Conservation (phyloP, 768 basidiomycete genomes). For the Lactarius deliciosus region DNA sequence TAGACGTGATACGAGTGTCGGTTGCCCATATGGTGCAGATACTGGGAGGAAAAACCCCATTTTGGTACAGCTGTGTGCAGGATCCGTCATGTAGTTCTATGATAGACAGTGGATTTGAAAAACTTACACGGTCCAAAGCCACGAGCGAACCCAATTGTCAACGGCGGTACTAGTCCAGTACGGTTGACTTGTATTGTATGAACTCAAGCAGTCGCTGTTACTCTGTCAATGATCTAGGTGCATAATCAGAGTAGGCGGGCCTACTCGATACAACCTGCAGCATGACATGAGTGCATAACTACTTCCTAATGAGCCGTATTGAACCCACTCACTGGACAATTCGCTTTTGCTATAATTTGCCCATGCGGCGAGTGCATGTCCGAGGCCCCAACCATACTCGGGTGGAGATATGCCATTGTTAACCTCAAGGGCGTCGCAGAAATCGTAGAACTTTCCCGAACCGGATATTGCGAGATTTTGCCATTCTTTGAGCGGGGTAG, state of each 20-base stretch:
- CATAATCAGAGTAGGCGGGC: background rate
- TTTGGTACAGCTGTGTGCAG: background rate
- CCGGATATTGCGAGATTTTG: background rate
- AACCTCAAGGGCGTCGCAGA: background rate
- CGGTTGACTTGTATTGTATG: constrained; percentile 40
- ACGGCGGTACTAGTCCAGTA: constrained; percentile 47
- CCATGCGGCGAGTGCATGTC: background rate
- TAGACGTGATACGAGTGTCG: constrained; percentile 18
- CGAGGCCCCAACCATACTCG: background rate
- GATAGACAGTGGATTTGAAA: background rate
- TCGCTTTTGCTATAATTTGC: background rate
- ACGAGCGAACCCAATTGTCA: background rate
- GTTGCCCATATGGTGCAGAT: constrained; percentile 39
- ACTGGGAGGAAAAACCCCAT: background rate
- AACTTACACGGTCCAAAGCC: background rate
- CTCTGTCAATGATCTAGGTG: background rate
- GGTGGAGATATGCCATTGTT: background rate
- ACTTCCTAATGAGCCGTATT: background rate
- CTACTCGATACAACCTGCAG: constrained; percentile 9
- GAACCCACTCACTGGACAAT: background rate
- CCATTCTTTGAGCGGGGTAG: background rate
- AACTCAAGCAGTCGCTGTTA: constrained; percentile 41
- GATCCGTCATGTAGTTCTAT: background rate
- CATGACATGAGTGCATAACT: background rate
- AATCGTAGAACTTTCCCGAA: background rate